These are phyloP conservation scores for Anethum foeniculum DNA, from an alignment of 140 eudicot genomes.

Conservation along the genomic window DNA sequence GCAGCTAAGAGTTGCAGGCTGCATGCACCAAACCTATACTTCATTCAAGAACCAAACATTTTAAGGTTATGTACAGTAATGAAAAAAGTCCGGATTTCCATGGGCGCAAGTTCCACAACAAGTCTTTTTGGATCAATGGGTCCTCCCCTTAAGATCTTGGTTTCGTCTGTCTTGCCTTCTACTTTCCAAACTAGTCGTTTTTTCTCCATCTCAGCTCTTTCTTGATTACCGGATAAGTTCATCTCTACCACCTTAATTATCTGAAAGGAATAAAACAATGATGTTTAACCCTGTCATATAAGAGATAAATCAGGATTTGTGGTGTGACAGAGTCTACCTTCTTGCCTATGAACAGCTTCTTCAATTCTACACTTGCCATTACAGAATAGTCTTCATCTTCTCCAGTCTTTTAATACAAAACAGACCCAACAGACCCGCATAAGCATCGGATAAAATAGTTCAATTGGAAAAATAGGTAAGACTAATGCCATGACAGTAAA, in stretches of 20 bases:
- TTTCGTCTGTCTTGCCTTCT: constrained; percentile 27
- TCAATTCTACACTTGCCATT: constrained; percentile 71
- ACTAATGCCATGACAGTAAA: neutral
- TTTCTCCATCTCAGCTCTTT: constrained; percentile 79
- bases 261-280: constrained; percentile 24
- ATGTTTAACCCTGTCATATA: constrained; percentile 1
- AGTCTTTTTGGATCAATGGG: constrained; percentile 51
- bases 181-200: constrained; percentile 64
- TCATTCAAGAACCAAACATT: constrained; percentile 27
- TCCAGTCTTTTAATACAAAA: constrained; percentile 46
- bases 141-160: constrained; percentile 56
- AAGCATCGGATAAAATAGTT: constrained; percentile 13
- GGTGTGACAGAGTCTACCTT: constrained; percentile 38
- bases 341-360: constrained; percentile 63
- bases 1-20: no score
- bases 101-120: constrained; percentile 79
- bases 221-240: constrained; percentile 87
- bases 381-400: constrained; percentile 75
- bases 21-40: neutral
- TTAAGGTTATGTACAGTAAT: constrained; percentile 32
- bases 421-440: constrained; percentile 14
- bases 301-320: neutral
- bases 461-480: neutral
- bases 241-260: constrained; percentile 75
- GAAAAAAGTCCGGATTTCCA: constrained; percentile 82